These are phyloP conservation scores for Monilinia laxa DNA, from an alignment of 2,329 filamentous ascomycete species.

Conservation along the genomic window DNA sequence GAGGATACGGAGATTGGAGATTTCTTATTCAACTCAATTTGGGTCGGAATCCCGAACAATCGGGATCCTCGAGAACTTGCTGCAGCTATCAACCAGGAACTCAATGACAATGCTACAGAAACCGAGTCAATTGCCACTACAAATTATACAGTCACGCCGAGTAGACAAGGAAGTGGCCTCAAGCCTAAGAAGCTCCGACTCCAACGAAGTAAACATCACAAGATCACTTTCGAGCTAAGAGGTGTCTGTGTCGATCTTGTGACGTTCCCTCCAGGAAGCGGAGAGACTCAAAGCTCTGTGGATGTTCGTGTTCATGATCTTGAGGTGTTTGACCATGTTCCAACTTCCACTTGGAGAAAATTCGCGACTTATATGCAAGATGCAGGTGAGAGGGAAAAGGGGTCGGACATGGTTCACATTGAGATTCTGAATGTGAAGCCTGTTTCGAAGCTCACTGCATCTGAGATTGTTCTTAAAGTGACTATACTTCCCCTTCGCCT, in stretches of 20 bases:
- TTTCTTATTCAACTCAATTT: conserved; percentile 97
- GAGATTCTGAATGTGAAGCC: conserved; percentile 88
- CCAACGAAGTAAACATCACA: conserved; percentile 83
- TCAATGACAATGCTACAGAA: conserved; percentile 84
- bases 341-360: conserved; percentile 96
- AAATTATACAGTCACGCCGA: conserved; percentile 60
- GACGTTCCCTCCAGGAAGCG: conserved; percentile 71
- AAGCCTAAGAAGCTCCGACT: conserved; percentile 64
- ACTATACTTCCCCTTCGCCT: conserved; percentile 81
- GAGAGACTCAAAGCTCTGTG: conserved; percentile 83
- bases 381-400: conserved; percentile 80
- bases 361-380: conserved; percentile 93
- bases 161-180: conserved; percentile 46
- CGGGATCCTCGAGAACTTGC: conserved; percentile 80
- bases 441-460: conserved; percentile 77
- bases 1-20: conserved; percentile 88
- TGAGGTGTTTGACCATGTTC: conserved; percentile 90
- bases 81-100: conserved; percentile 79
- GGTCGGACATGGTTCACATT: conserved; percentile 84
- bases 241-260: conserved; percentile 82
- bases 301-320: conserved; percentile 80
- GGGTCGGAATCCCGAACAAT: conserved; percentile 87
- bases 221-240: conserved; percentile 90
- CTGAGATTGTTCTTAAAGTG: conserved; percentile 81
- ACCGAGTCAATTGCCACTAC: conserved; percentile 86